Evolutionary conservation across 164 flowering plant species (phyloP).

Genomic region (Tetrastigma voinierianum): DNA sequence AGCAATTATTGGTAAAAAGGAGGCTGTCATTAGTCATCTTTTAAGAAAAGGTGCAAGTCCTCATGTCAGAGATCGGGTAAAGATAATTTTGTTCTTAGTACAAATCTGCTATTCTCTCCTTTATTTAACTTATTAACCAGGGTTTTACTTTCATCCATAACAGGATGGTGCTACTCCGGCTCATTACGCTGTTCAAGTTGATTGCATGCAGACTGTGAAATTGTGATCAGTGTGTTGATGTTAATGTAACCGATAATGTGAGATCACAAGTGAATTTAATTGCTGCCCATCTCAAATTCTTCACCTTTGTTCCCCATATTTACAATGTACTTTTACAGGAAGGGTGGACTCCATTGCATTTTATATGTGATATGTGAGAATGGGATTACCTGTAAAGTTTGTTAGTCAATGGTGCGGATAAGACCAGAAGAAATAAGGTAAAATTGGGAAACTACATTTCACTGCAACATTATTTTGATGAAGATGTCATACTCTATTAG

Average conservation of each 20-base stretch:
- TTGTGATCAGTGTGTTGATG: conserved; percentile 80
- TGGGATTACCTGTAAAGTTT: too few species aligned
- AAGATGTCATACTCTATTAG: not conserved
- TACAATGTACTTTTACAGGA: conserved; percentile 47
- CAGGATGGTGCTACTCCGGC: conserved; percentile 92
- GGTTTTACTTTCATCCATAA: conserved; percentile 1
- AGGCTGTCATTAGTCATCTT: conserved; percentile 90
- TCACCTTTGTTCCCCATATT: not conserved
- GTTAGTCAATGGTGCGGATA: conserved; percentile 87
- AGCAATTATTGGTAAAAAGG: conserved; percentile 82
- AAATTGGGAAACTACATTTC: not conserved
- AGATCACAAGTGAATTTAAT: conserved; percentile 25
- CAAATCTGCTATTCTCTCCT: not conserved
- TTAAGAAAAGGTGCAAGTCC: conserved; percentile 93
- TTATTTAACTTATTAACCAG: not conserved
- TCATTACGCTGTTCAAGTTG: conserved; percentile 97
- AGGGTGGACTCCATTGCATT: conserved; percentile 97
- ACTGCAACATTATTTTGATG: not conserved
- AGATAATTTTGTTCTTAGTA: conserved; percentile 5
- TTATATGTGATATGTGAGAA: too few species aligned
- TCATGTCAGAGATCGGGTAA: conserved; percentile 67
- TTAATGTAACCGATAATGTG: conserved; percentile 79
- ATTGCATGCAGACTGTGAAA: conserved; percentile 89
- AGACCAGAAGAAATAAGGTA: conserved; percentile 76
- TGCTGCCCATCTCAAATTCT: not conserved